A percentile compares a stretch with the other conserved stretches of the same genome.
phyloP scores from a whole-genome alignment of 495 filamentous ascomycete species.

The Chaetomium tenue region DNA sequence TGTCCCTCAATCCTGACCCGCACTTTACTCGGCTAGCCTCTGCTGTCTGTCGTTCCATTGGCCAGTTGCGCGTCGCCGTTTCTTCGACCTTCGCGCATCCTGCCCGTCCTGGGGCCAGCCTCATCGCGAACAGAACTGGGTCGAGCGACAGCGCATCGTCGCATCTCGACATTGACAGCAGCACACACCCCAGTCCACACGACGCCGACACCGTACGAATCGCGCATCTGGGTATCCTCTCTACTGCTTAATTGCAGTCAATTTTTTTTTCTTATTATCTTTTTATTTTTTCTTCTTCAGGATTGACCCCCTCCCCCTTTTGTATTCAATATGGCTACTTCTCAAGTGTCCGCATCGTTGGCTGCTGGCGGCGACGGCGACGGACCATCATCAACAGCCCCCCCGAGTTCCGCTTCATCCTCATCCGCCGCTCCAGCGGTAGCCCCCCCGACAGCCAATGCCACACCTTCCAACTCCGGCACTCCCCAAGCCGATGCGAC shows the following conservation, averaged over 20 bases:
- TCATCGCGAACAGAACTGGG: constrained; percentile 11
- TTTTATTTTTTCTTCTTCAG: neutral
- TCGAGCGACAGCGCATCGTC: constrained; percentile 9
- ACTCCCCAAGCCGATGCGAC: constrained; percentile 33
- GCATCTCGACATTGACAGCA: neutral
- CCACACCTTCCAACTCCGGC: constrained; percentile 35
- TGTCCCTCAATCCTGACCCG: neutral
- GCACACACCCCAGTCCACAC: neutral
- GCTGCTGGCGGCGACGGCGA: constrained; percentile 21
- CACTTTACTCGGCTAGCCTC: neutral
- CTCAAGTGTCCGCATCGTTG: constrained; percentile 26
- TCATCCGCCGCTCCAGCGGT: neutral
- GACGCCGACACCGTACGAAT: neutral
- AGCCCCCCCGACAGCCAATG: constrained; percentile 31
- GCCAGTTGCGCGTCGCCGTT: constrained; percentile 24
- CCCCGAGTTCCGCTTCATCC: constrained; percentile 16
- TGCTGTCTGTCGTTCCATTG: constrained; percentile 11
- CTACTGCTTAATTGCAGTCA: neutral
- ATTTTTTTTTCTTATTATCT: neutral
- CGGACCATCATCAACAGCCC: constrained; percentile 14
- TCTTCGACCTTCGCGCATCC: constrained; percentile 23
- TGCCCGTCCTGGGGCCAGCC: constrained; percentile 1
- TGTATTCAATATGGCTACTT: constrained; percentile 33
- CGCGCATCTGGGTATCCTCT: neutral
- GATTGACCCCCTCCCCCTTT: neutral